A percentile compares a stretch with the other conserved stretches of the same genome.
phyloP scores from a whole-genome alignment of 169 alveolate genomes.

The Plasmodium fragile region DNA sequence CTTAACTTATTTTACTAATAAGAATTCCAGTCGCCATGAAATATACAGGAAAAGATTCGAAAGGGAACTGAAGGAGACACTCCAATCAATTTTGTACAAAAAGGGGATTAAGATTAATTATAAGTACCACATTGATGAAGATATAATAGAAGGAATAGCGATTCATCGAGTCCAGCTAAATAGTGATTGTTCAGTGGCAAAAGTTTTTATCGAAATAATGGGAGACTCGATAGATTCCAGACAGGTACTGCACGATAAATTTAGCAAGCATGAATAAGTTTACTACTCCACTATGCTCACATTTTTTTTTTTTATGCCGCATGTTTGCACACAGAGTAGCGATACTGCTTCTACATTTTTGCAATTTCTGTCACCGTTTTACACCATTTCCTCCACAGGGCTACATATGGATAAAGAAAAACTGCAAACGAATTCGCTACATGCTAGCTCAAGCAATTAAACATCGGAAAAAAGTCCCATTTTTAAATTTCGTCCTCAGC shows the following conservation, averaged over 20 bases:
- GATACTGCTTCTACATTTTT: neutral
- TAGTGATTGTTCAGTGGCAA: conserved; percentile 71
- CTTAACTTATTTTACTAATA: conserved; percentile 2
- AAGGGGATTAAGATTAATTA: conserved; percentile 69
- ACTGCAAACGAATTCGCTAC: conserved; percentile 62
- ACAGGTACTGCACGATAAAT: conserved; percentile 17
- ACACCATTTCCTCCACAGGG: conserved; percentile 27
- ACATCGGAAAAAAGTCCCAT: conserved; percentile 65
- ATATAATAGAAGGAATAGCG: conserved; percentile 72
- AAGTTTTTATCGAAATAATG: conserved; percentile 70
- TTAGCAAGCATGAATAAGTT: neutral
- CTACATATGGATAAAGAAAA: conserved; percentile 59
- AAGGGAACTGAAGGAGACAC: conserved; percentile 44
- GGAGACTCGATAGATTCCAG: conserved; percentile 74
- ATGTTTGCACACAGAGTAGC: neutral
- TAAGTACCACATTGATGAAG: conserved; percentile 74
- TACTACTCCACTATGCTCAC: neutral
- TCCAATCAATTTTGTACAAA: conserved; percentile 64
- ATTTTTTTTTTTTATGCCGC: neutral
- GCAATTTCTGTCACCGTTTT: neutral
- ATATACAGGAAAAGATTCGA: conserved; percentile 72
- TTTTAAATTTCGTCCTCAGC: conserved; percentile 55
- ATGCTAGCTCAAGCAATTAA: conserved; percentile 66
- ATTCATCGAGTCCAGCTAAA: conserved; percentile 44
- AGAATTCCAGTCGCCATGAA: conserved; percentile 55